These are phyloP conservation scores for Amaranthus hypochondriacus DNA, from an alignment of 148 eudicot genomes.

Conservation along the genomic window DNA sequence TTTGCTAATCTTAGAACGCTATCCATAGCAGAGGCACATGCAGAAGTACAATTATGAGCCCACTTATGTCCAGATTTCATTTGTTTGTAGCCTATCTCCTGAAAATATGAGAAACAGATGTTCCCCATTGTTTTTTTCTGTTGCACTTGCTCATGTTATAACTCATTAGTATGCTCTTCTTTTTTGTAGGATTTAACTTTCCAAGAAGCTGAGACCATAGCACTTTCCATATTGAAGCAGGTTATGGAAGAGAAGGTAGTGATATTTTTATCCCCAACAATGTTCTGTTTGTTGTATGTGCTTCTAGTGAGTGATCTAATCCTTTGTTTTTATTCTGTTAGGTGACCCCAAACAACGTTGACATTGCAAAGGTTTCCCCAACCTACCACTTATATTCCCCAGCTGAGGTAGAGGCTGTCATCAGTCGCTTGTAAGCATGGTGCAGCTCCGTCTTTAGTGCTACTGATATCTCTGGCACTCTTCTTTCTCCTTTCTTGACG, in stretches of 20 bases:
- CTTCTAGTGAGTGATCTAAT: not conserved
- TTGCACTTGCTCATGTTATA: constrained; percentile 12
- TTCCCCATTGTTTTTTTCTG: constrained; percentile 17
- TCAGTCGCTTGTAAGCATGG: constrained; percentile 61
- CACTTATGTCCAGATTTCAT: not conserved
- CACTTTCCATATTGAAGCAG: constrained; percentile 95
- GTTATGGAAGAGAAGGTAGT: constrained; percentile 98
- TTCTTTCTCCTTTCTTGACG: not conserved
- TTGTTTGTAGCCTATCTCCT: not conserved
- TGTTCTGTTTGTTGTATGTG: not conserved
- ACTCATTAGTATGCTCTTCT: not conserved
- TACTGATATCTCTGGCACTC: not conserved
- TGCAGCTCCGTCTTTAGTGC: not conserved
- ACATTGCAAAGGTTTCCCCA: constrained; percentile 93
- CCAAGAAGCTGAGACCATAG: constrained; percentile 88
- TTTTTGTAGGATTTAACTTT: constrained; percentile 67
- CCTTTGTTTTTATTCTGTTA: constrained; percentile 25
- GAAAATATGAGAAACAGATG: not conserved
- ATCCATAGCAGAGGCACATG: not conserved
- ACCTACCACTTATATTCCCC: constrained; percentile 89
- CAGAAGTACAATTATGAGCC: not conserved
- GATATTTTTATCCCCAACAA: not conserved
- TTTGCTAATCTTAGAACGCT: not conserved
- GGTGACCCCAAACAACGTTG: constrained; percentile 98
- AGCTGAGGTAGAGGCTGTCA: constrained; percentile 87